A percentile compares a stretch with the other conserved stretches of the same genome.
Evolutionary conservation across 1,284 basidiomycete genomes (phyloP).

Genomic region (Apiotrichum mycotoxinovorans): DNA sequence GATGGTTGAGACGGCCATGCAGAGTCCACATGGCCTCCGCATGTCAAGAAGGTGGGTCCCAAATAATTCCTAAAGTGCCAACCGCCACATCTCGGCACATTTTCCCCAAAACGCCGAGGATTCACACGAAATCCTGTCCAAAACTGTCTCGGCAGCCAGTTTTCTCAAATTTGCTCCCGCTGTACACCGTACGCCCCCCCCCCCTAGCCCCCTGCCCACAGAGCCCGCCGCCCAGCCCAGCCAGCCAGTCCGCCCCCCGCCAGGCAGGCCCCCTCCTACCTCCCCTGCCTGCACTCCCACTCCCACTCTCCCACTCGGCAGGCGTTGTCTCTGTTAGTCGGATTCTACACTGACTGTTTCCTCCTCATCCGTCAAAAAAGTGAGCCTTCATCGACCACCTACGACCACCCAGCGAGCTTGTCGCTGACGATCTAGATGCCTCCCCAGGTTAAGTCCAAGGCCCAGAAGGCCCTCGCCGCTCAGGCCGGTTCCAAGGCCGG

Average conservation of each 20-base stretch:
- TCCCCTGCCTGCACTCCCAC: background rate
- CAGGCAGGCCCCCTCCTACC: background rate
- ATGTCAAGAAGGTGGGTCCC: no score
- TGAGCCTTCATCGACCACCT: background rate
- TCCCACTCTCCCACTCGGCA: no score
- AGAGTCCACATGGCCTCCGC: no score
- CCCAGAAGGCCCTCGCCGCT: slow-evolving; percentile 52
- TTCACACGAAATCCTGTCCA: no score
- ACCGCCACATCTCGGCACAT: no score
- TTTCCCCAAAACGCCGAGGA: no score
- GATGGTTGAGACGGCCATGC: no score
- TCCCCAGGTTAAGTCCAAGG: slow-evolving; percentile 49
- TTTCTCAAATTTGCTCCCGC: no score
- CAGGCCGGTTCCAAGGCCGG: slow-evolving; percentile 51
- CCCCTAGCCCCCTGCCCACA: no score
- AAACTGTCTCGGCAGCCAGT: no score
- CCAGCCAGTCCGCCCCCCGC: background rate
- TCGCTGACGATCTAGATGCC: slow-evolving; percentile 27
- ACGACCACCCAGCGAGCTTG: background rate
- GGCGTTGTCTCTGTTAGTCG: background rate
- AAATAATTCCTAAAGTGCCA: no score
- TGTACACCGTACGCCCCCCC: no score
- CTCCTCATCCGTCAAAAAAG: slow-evolving; percentile 8
- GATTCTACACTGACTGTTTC: background rate
- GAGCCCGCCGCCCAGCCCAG: background rate